phyloP scores from a whole-genome alignment of 139 green algal genomes.

The Nannochloris sp. region DNA sequence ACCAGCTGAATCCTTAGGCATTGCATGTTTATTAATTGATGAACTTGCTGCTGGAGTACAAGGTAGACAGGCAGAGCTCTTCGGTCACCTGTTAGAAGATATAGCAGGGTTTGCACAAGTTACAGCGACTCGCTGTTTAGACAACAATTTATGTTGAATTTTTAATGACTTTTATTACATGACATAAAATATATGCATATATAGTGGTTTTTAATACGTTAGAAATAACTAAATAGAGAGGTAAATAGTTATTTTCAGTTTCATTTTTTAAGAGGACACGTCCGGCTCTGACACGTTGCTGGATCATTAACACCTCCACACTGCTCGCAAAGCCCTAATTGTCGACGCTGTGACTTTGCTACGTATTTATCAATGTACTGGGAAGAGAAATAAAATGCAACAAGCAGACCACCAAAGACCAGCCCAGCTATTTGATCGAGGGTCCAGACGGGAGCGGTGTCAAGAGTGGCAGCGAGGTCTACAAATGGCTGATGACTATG shows the following conservation, averaged over 20 bases:
- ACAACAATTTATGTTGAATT: neutral
- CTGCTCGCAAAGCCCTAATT: conserved; percentile 69
- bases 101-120: neutral
- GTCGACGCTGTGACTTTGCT: conserved; percentile 44
- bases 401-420: conserved; percentile 57
- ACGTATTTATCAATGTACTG: conserved; percentile 47
- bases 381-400: conserved; percentile 39
- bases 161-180: neutral
- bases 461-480: neutral
- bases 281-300: conserved; percentile 23
- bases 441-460: conserved; percentile 55
- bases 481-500: too few species aligned
- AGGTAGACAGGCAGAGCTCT: neutral
- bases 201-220: neutral
- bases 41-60: neutral
- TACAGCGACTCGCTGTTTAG: neutral
- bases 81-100: neutral
- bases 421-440: conserved; percentile 73
- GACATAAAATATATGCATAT: neutral
- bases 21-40: neutral
- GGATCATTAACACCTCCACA: conserved; percentile 61
- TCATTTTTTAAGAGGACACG: conserved; percentile 6
- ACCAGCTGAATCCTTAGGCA: neutral
- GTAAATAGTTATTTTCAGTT: neutral
- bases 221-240: neutral